Base-by-base conservation (phyloP, 805 yeast species). In the Starmerella apis region DNA sequence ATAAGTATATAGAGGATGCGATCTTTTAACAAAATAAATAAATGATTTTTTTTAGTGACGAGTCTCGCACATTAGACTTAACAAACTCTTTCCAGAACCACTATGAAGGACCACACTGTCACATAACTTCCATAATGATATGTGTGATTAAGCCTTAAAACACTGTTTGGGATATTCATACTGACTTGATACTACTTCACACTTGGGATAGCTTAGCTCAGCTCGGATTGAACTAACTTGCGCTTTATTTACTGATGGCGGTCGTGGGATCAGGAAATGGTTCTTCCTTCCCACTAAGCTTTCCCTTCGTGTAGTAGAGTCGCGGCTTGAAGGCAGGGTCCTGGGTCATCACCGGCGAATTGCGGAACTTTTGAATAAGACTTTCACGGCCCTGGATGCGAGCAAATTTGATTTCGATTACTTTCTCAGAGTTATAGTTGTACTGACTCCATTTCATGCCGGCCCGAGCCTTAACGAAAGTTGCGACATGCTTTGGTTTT, bases 341-440 rank as follows among this genome's bases (percentile, higher is more conserved):
- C 57, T 67, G 71, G 37, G 65, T 68, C 78, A 76, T 71, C 9
- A 76, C 76, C 27, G 69, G 71, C 6, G 79, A 76, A 56, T 68
- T 67, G 38, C 75, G 66, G 60, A 76, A 76, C 55, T 74, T 74
- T 35, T 71, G 70, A 42, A 74, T 65, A 31, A 75, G 64, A 20
- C 67, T 65, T 9, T 64, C 67, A 38, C 66, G 65, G 9, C 79
- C 79, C 60, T 75, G 80, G 43, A 75, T 68, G 52, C 70, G 71
- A 8, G 80, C 80, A 54, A 71, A 76, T 3, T 75, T 71, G 37
- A 76, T 61, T 47, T 73, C 78, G 54, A 79, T 73, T 20, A 71
- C 63, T 56, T 76, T 76, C 28, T 71, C 75, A 1, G 79, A 74
- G 53, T 71, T 71, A 60, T 70, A 70, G 32, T 45, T 46, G 46